Evolutionary conservation across 2,329 filamentous ascomycete species (phyloP).

Genomic region (Microcyclospora pomicola): DNA sequence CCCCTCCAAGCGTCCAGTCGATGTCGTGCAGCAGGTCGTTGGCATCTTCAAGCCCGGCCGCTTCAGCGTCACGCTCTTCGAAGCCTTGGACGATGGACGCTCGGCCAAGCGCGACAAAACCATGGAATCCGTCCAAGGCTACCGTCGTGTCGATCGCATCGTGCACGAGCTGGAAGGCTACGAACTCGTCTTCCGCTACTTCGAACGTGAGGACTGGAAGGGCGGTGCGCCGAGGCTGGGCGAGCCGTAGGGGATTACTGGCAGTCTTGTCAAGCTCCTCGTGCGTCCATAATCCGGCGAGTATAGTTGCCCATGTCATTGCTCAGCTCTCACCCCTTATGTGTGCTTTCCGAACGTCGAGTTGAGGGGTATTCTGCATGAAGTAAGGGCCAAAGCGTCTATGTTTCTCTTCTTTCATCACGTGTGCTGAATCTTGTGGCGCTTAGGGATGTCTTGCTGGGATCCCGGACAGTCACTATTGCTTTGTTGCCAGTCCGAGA

Average conservation of each 20-base stretch:
- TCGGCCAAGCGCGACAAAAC: conserved; percentile 32
- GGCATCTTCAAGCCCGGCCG: conserved; percentile 94
- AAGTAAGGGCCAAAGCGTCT: too few relatives aligned
- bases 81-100: conserved; percentile 42
- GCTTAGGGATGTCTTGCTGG: too few relatives aligned
- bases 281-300: conserved; percentile 1
- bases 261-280: neutral
- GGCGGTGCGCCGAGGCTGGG: conserved; percentile 50
- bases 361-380: too few relatives aligned
- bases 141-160: conserved; percentile 81
- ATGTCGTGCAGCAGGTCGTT: conserved; percentile 87
- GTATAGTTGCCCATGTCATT: neutral
- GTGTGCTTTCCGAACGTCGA: too few relatives aligned
- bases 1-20: conserved; percentile 74
- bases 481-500: too few relatives aligned
- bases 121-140: conserved; percentile 72
- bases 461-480: too few relatives aligned
- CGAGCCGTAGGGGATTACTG: conserved; percentile 24
- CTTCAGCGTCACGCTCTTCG: conserved; percentile 93
- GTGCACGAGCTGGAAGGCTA: conserved; percentile 97
- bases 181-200: conserved; percentile 91
- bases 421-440: too few relatives aligned
- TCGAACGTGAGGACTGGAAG: conserved; percentile 75
- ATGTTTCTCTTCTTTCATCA: too few relatives aligned
- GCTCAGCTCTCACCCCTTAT: too few relatives aligned